Conservation (phyloP, 495 filamentous ascomycete species). For the Corynascus novoguineensis region DNA sequence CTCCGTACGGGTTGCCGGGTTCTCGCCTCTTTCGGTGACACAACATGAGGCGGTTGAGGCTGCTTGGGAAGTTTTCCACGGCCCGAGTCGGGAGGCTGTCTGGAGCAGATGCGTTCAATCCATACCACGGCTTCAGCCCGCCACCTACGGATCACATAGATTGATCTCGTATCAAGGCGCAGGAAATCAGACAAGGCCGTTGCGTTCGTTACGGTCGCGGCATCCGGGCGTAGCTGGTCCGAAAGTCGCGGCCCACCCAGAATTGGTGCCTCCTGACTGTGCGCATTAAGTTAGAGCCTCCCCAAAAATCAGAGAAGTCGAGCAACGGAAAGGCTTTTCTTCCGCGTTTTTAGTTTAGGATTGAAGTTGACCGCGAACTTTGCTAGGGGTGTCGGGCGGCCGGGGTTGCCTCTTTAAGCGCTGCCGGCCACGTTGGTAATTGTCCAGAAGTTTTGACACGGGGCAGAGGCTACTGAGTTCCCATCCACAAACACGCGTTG, state of each 20-base stretch:
- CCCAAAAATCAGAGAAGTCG: no score
- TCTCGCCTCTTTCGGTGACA: background rate
- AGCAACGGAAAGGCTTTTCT: no score
- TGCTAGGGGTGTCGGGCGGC: no score
- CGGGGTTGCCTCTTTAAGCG: no score
- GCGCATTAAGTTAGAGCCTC: background rate
- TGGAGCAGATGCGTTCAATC: background rate
- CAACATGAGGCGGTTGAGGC: background rate
- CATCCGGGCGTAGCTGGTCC: background rate
- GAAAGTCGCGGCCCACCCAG: background rate
- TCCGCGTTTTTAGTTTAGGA: no score
- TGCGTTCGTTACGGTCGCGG: background rate
- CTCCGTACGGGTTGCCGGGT: conserved; percentile 1
- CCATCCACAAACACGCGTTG: background rate
- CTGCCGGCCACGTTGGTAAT: no score
- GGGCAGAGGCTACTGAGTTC: background rate
- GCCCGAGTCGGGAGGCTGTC: background rate
- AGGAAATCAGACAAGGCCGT: background rate
- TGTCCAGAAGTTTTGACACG: no score
- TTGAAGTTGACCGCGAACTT: no score
- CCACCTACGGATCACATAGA: background rate
- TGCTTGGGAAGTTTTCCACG: background rate
- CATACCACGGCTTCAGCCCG: background rate
- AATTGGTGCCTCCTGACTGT: background rate
- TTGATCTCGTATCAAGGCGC: background rate